Evolutionary conservation across 2,329 filamentous ascomycete species (phyloP).

Genomic region (Myrmaecium sp.): DNA sequence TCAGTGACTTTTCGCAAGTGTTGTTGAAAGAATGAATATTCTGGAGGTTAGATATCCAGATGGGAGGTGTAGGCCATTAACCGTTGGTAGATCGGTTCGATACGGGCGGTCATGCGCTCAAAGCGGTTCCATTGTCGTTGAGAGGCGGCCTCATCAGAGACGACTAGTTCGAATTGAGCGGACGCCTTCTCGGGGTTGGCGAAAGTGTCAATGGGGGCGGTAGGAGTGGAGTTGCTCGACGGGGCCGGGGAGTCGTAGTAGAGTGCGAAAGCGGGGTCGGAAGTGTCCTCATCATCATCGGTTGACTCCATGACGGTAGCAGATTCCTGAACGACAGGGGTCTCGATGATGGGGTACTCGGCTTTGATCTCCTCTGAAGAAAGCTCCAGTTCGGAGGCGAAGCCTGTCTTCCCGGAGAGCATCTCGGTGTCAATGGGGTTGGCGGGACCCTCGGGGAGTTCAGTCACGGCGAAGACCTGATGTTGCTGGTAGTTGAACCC

Average conservation of each 20-base stretch:
- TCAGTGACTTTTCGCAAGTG: no score
- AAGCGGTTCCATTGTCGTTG: constrained; percentile 15
- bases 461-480: constrained; percentile 56
- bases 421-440: constrained; percentile 40
- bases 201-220: constrained; percentile 14
- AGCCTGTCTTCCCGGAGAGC: constrained; percentile 51
- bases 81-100: constrained; percentile 17
- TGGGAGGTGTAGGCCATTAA: constrained; percentile 18
- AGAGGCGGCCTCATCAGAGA: constrained; percentile 32
- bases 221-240: constrained; percentile 12
- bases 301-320: constrained; percentile 11
- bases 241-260: constrained; percentile 31
- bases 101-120: constrained; percentile 17
- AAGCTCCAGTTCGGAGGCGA: constrained; percentile 12
- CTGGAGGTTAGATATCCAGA: constrained; percentile 11
- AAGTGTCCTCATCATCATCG: constrained; percentile 46
- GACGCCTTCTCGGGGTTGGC: constrained; percentile 47
- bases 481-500: constrained; percentile 36
- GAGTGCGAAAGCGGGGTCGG: constrained; percentile 44
- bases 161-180: constrained; percentile 46
- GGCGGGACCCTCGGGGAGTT: constrained; percentile 47
- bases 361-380: constrained; percentile 31
- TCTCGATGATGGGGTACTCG: constrained; percentile 32
- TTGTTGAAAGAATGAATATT: no score
- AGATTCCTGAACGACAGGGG: constrained; percentile 14